Conservation (phyloP, 352 stramenopile genomes). For the Albugo candida region DNA sequence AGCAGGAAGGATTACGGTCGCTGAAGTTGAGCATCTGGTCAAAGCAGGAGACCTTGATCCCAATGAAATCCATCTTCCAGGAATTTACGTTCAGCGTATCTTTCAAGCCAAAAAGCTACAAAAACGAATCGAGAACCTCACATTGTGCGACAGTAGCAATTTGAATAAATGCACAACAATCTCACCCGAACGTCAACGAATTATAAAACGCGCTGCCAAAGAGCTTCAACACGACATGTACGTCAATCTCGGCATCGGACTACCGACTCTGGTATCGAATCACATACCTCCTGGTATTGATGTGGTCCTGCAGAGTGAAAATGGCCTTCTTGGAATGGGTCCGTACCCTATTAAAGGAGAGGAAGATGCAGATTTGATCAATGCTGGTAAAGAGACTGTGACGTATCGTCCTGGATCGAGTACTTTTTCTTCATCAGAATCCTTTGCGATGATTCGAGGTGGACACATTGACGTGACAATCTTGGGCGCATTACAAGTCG, state of each 20-base stretch:
- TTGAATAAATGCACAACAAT: conserved; percentile 7
- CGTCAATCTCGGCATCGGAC: conserved; percentile 92
- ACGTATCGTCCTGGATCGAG: conserved; percentile 84
- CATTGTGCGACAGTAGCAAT: conserved; percentile 48
- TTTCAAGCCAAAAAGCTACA: conserved; percentile 80
- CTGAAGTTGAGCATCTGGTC: conserved; percentile 91
- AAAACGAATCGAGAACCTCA: conserved; percentile 90
- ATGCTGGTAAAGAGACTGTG: conserved; percentile 94
- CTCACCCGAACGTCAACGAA: conserved; percentile 69
- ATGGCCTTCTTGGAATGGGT: conserved; percentile 89
- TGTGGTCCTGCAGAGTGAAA: conserved; percentile 92
- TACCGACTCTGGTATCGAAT: conserved; percentile 90
- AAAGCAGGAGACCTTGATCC: conserved; percentile 84
- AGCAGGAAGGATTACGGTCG: conserved; percentile 83
- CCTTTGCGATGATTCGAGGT: conserved; percentile 94
- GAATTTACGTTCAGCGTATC: conserved; percentile 91
- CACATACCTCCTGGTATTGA: conserved; percentile 87
- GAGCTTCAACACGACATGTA: conserved; percentile 90
- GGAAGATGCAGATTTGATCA: conserved; percentile 90
- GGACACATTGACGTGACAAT: conserved; percentile 93
- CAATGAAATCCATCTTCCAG: conserved; percentile 87
- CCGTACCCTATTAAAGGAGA: conserved; percentile 80
- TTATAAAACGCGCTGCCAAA: conserved; percentile 84
- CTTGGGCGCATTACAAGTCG: conserved; percentile 87
- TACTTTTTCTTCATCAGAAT: conserved; percentile 87